Conservation (phyloP, 441 rosid genomes). For the Adansonia rubrostipa region DNA sequence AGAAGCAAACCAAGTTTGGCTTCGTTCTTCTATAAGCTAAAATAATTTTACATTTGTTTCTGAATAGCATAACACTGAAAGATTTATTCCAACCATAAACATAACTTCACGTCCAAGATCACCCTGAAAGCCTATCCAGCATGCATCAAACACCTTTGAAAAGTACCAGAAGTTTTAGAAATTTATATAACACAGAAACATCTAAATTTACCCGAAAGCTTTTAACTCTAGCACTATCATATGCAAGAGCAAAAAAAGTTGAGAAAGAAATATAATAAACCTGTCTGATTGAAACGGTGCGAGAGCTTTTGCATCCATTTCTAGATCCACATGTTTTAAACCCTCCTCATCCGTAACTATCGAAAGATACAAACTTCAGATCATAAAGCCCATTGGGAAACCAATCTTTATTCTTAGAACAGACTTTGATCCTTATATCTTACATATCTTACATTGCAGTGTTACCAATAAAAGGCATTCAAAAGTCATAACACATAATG, state of each 20-base stretch:
- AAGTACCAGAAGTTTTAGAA: not conserved
- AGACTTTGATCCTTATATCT: constrained; percentile 20
- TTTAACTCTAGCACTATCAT: not conserved
- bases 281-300: constrained; percentile 66
- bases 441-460: constrained; percentile 24
- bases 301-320: constrained; percentile 74
- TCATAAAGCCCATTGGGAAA: constrained; percentile 38
- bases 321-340: constrained; percentile 79
- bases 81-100: not conserved
- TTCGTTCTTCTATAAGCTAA: not conserved
- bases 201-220: not conserved
- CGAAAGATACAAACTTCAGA: constrained; percentile 33
- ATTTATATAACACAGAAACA: not conserved
- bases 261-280: constrained; percentile 36
- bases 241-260: not conserved
- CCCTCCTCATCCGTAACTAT: constrained; percentile 92
- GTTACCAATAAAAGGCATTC: constrained; percentile 20
- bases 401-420: not conserved
- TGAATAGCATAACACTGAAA: not conserved
- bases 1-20: not conserved
- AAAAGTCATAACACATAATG: not conserved
- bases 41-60: not conserved
- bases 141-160: not conserved
- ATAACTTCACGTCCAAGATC: not conserved
- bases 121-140: not conserved